Conservation (phyloP, 2,329 filamentous ascomycete genomes). For the Fusarium protoensiforme region DNA sequence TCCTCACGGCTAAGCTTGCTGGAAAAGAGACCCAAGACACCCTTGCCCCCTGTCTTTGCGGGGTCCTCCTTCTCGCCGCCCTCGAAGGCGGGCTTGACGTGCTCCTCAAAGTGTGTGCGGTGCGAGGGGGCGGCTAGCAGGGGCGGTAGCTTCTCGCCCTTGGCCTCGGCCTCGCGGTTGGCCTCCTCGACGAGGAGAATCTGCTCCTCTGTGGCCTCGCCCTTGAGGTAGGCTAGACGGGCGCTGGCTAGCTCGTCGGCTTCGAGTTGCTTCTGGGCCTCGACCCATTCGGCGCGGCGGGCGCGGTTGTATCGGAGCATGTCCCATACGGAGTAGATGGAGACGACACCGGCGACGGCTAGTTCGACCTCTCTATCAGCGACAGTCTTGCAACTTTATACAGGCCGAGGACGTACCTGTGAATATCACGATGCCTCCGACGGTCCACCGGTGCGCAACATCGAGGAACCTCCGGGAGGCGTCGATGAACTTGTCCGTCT, state of each 20-base stretch:
- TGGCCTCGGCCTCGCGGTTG: conserved; percentile 58
- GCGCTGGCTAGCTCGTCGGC: conserved; percentile 67
- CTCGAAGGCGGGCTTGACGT: conserved; percentile 47
- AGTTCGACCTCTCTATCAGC: conserved; percentile 11
- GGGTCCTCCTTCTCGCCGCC: conserved; percentile 24
- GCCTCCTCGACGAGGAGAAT: conserved; percentile 67
- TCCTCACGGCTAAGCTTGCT: conserved; percentile 44
- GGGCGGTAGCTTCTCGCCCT: conserved; percentile 61
- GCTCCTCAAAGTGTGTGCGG: conserved; percentile 50
- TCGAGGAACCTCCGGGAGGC: conserved; percentile 63
- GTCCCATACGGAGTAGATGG: conserved; percentile 69
- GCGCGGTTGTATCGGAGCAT: conserved; percentile 71
- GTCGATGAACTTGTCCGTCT: conserved; percentile 62
- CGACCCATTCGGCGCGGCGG: conserved; percentile 68
- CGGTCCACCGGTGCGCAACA: conserved; percentile 65
- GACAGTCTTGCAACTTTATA: neutral
- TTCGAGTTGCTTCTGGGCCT: conserved; percentile 64
- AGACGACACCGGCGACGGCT: conserved; percentile 67
- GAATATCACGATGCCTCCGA: conserved; percentile 65
- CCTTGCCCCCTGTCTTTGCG: conserved; percentile 47
- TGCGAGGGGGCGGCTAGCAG: conserved; percentile 60
- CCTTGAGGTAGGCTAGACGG: conserved; percentile 69
- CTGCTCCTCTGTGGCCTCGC: conserved; percentile 67
- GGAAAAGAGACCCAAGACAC: conserved; percentile 49
- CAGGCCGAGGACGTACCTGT: conserved; percentile 58